Conservation (phyloP, 129 eudicot genomes). For the Dittrichia graveolens region DNA sequence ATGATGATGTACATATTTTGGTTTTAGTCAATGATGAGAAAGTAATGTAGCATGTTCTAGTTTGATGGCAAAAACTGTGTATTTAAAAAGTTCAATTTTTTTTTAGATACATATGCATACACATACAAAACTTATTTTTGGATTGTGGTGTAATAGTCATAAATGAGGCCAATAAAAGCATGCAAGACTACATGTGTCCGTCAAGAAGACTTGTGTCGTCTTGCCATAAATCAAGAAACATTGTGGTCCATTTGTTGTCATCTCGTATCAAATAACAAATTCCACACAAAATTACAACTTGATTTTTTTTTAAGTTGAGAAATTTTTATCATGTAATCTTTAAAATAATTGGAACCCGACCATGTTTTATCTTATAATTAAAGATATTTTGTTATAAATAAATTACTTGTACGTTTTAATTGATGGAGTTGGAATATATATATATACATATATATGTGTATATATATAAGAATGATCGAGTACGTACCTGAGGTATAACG, state of each 20-base stretch:
- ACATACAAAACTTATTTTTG: slow-evolving; percentile 25
- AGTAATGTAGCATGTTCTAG: slow-evolving; percentile 41
- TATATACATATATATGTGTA: too few species aligned
- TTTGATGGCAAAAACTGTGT: slow-evolving; percentile 20
- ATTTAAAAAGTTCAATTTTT: slow-evolving; percentile 1
- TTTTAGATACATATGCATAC: slow-evolving; percentile 14
- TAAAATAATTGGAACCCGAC: background rate
- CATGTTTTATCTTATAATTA: background rate
- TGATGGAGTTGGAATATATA: background rate
- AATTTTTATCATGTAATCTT: too few species aligned
- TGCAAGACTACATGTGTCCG: slow-evolving; percentile 26
- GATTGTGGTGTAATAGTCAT: slow-evolving; percentile 23
- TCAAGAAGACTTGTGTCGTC: slow-evolving; percentile 33
- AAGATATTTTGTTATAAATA: background rate
- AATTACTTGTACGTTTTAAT: too few species aligned
- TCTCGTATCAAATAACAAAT: background rate
- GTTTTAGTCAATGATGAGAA: slow-evolving; percentile 38
- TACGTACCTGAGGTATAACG: slow-evolving; percentile 64
- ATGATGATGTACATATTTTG: slow-evolving; percentile 25
- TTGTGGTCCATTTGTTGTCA: slow-evolving; percentile 33
- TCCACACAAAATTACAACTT: slow-evolving; percentile 28
- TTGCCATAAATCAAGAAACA: slow-evolving; percentile 27
- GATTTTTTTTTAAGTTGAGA: slow-evolving; percentile 21
- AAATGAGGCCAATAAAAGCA: slow-evolving; percentile 31
- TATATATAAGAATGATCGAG: background rate